A percentile compares a stretch with the other conserved stretches of the same genome.
These are phyloP conservation scores for Fraxinus xanthoxyloides DNA, from an alignment of 305 asterid genomes.

Conservation along the genomic window DNA sequence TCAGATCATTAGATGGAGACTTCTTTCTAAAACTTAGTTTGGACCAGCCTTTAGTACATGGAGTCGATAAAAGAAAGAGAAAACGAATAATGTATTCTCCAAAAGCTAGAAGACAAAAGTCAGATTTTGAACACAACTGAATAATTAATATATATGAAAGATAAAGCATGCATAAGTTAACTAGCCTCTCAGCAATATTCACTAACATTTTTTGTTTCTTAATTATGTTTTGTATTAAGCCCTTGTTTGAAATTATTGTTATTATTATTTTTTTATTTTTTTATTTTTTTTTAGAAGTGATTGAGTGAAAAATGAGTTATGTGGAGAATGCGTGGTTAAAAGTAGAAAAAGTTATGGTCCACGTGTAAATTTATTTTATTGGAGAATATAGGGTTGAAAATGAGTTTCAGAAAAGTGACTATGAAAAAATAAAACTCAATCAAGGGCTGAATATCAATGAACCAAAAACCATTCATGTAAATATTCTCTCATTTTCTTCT, in stretches of 20 bases:
- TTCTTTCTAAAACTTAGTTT: background rate
- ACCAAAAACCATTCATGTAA: background rate
- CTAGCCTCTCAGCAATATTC: background rate
- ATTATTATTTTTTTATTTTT: no score
- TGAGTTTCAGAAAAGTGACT: background rate
- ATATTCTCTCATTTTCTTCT: background rate
- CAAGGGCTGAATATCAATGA: background rate
- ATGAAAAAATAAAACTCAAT: no score
- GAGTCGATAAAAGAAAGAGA: background rate
- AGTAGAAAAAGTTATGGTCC: no score
- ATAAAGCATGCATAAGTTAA: background rate
- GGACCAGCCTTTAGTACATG: background rate
- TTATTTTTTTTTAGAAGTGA: background rate
- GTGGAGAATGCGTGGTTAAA: background rate
- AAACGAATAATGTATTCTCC: background rate
- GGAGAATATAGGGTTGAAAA: background rate
- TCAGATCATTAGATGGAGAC: background rate
- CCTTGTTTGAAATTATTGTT: background rate
- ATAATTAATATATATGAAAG: background rate
- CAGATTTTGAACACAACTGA: background rate
- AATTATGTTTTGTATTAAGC: background rate
- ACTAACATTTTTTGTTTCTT: constrained; percentile 2
- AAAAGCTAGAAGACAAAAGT: background rate
- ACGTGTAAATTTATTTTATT: background rate
- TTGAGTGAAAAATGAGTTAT: background rate